Evolutionary conservation across 73 alveolate genomes (phyloP).

Genomic region (Paramecium biaurelia): DNA sequence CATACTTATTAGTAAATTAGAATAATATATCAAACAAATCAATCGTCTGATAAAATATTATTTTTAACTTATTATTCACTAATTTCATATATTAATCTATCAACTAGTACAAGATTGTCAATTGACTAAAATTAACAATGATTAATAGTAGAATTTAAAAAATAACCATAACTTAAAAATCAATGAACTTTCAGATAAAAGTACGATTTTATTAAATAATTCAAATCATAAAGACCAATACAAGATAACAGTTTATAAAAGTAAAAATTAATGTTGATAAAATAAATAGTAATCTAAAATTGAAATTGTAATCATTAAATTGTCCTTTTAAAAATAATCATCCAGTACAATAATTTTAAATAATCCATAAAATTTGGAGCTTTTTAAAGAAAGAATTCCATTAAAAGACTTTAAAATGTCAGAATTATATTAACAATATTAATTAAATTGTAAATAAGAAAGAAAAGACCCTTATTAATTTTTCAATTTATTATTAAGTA

Average conservation of each 20-base stretch:
- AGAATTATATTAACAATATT: no score
- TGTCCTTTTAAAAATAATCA: no score
- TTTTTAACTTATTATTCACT: neutral
- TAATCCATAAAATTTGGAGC: neutral
- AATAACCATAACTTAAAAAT: no score
- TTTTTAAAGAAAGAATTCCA: neutral
- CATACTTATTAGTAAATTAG: neutral
- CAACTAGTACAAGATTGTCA: neutral
- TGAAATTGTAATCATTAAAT: neutral
- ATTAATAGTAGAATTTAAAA: no score
- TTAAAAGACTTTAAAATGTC: neutral
- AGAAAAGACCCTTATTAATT: no score
- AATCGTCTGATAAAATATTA: neutral
- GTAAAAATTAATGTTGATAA: neutral
- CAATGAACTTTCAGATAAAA: neutral
- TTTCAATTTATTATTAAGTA: no score
- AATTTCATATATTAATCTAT: neutral
- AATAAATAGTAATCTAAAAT: neutral
- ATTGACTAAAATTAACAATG: no score
- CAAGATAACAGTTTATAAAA: neutral
- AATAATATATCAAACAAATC: neutral
- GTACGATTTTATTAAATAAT: neutral
- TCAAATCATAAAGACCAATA: neutral
- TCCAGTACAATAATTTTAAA: neutral
- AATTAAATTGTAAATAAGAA: no score